Conservation (phyloP, 805 yeast species). For the Starmera dryadoides region DNA sequence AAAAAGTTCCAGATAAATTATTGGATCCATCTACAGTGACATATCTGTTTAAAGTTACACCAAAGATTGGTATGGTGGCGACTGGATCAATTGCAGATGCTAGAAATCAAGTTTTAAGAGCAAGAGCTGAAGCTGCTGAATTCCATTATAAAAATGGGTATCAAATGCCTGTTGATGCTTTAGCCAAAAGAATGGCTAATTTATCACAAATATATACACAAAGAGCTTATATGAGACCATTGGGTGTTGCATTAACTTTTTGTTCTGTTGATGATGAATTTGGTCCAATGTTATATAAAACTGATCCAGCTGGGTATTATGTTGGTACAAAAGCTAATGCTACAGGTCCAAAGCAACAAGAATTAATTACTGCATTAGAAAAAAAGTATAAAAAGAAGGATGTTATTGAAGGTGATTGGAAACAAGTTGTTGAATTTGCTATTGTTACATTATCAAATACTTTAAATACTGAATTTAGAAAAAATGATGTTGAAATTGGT, state of each 20-base stretch:
- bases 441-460: conserved; percentile 81
- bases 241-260: conserved; percentile 89
- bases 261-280: conserved; percentile 81
- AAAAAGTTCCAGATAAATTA: conserved; percentile 93
- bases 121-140: conserved; percentile 93
- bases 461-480: conserved; percentile 87
- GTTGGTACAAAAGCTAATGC: conserved; percentile 88
- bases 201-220: conserved; percentile 93
- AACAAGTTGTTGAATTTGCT: conserved; percentile 81
- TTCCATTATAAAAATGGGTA: conserved; percentile 92
- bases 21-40: conserved; percentile 84
- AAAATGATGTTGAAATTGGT: conserved; percentile 90
- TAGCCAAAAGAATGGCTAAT: conserved; percentile 94
- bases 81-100: conserved; percentile 98
- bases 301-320: conserved; percentile 97
- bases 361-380: conserved; percentile 82
- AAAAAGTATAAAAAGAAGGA: conserved; percentile 78
- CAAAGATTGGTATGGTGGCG: conserved; percentile 79
- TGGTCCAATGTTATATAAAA: conserved; percentile 86
- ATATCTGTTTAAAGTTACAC: conserved; percentile 77
- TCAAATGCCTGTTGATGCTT: conserved; percentile 91
- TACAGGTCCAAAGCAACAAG: conserved; percentile 97
- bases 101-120: conserved; percentile 80
- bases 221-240: conserved; percentile 97
- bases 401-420: conserved; percentile 75